phyloP scores from a whole-genome alignment of 192 early-diverging fungal species.

The Backusella luteola region DNA sequence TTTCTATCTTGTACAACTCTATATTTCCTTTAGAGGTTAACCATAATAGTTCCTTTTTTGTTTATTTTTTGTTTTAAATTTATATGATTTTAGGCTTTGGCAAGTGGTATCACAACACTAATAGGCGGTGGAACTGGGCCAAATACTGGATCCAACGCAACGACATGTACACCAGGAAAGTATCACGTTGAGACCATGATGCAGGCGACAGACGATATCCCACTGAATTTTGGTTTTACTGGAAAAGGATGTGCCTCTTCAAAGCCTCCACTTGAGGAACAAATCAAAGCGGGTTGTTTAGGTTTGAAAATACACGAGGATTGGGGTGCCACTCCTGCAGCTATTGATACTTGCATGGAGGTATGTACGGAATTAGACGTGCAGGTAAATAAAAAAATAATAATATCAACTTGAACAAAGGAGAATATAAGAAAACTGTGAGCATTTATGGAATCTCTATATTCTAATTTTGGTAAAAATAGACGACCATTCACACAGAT shows the following conservation, averaged over 20 bases:
- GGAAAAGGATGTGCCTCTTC: slow-evolving; percentile 88
- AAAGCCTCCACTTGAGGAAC: slow-evolving; percentile 69
- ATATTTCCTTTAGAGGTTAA: background rate
- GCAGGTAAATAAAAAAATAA: slow-evolving; percentile 43
- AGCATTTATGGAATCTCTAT: background rate
- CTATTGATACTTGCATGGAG: slow-evolving; percentile 83
- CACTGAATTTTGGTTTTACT: slow-evolving; percentile 89
- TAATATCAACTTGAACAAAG: background rate
- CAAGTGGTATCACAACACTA: slow-evolving; percentile 76
- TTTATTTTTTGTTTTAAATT: slow-evolving; percentile 25
- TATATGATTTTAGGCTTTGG: slow-evolving; percentile 55
- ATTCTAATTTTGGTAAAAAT: slow-evolving; percentile 8
- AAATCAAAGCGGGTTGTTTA: slow-evolving; percentile 79
- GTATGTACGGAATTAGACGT: slow-evolving; percentile 86
- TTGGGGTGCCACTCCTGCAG: slow-evolving; percentile 91
- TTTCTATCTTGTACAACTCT: slow-evolving; percentile 3
- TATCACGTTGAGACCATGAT: slow-evolving; percentile 88
- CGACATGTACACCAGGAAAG: slow-evolving; percentile 89
- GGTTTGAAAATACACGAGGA: slow-evolving; percentile 94
- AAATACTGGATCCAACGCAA: slow-evolving; percentile 92
- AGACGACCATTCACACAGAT: slow-evolving; percentile 92
- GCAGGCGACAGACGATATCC: slow-evolving; percentile 80
- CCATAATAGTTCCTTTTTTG: background rate
- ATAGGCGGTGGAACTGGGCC: slow-evolving; percentile 92
- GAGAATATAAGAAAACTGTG: background rate